Percentiles rank a stretch among this genome's conserved stretches.
phyloP scores from a whole-genome alignment of 306 rosid genomes.

The Trifolium repens region DNA sequence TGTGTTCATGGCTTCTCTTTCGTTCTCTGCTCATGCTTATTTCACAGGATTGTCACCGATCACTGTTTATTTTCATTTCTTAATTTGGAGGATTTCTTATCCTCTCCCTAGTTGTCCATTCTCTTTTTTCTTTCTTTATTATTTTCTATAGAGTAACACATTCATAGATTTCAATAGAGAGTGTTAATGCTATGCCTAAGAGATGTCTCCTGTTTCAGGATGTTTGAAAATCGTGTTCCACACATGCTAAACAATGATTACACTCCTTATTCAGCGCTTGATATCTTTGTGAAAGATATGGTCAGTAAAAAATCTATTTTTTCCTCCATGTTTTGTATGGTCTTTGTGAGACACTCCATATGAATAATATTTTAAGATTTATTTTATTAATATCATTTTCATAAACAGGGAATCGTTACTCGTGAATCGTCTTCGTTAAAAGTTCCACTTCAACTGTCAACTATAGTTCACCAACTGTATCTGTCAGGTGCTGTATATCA shows the following conservation, averaged over 20 bases:
- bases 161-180: conserved; percentile 29
- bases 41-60: conserved; percentile 22
- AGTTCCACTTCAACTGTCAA: conserved; percentile 84
- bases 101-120: conserved; percentile 18
- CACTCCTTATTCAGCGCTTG: conserved; percentile 91
- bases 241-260: conserved; percentile 95
- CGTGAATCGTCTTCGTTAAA: conserved; percentile 74
- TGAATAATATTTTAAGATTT: conserved; percentile 28
- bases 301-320: conserved; percentile 52
- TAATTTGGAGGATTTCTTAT: conserved; percentile 7
- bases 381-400: conserved; percentile 33
- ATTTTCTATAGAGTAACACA: conserved; percentile 6
- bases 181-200: conserved; percentile 32
- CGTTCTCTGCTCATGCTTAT: conserved; percentile 28
- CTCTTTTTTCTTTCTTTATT: conserved; percentile 10
- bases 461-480: conserved; percentile 81
- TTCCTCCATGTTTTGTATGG: conserved; percentile 28
- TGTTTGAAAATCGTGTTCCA: conserved; percentile 93
- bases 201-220: conserved; percentile 58
- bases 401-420: conserved; percentile 81
- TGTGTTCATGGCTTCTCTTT: conserved; percentile 24
- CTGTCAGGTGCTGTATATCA: conserved; percentile 66
- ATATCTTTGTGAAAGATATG: conserved; percentile 97
- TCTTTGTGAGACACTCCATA: conserved; percentile 4
- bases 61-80: conserved; percentile 21